Evolutionary conservation across 352 stramenopile species (phyloP).

Genomic region (Elongisporangium undulatum): DNA sequence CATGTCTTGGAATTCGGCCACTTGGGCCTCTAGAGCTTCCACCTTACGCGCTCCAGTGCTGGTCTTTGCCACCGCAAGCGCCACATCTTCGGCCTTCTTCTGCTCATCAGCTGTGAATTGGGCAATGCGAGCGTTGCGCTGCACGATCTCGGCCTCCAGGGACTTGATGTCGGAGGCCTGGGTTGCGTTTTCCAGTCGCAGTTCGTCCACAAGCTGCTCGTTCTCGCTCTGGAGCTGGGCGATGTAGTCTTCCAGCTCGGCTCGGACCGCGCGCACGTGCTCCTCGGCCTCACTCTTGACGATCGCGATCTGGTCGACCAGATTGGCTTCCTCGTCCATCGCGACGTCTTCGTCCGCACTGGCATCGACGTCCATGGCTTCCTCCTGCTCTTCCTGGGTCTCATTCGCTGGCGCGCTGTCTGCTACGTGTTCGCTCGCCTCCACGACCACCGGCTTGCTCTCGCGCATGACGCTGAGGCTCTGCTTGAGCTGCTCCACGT

Average conservation of each 20-base stretch:
- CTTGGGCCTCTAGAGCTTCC: constrained; percentile 57
- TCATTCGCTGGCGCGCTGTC: constrained; percentile 13
- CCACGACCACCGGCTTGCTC: constrained; percentile 8
- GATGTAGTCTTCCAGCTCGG: constrained; percentile 68
- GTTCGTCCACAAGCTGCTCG: constrained; percentile 48
- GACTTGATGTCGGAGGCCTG: constrained; percentile 56
- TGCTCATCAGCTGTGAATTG: constrained; percentile 67
- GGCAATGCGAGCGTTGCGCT: constrained; percentile 61
- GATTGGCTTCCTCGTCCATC: constrained; percentile 19
- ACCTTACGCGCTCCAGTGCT: constrained; percentile 63
- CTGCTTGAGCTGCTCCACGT: constrained; percentile 66
- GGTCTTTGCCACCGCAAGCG: constrained; percentile 61
- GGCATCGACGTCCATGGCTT: constrained; percentile 24
- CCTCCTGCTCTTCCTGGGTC: constrained; percentile 17
- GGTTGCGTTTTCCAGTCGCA: constrained; percentile 55
- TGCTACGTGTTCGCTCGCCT: constrained; percentile 4
- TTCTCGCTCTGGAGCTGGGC: constrained; percentile 40
- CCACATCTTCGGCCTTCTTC: constrained; percentile 77
- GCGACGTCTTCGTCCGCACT: constrained; percentile 10
- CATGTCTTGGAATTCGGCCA: constrained; percentile 75
- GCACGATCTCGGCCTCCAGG: constrained; percentile 58
- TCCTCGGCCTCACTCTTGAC: constrained; percentile 57
- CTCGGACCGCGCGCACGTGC: constrained; percentile 46
- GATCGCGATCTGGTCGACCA: constrained; percentile 44
- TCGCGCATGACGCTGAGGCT: constrained; percentile 52